Evolutionary conservation across 2,329 filamentous ascomycete genomes (phyloP).

Genomic region (Aspergillus fructus): DNA sequence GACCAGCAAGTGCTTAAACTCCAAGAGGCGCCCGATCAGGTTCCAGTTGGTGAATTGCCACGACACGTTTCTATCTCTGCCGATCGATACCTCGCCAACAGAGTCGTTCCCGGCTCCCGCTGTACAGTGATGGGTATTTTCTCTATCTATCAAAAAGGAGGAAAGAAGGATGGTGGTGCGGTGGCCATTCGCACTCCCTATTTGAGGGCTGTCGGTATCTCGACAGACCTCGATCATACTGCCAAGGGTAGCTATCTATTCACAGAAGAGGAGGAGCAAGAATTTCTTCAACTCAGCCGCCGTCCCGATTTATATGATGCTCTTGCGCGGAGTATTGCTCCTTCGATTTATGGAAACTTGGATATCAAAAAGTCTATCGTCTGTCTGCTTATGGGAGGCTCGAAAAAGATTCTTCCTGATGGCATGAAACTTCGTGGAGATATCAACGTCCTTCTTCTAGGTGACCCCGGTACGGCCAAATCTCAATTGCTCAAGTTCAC

Average conservation of each 20-base stretch:
- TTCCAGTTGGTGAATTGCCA: constrained; percentile 92
- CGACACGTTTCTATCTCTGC: constrained; percentile 93
- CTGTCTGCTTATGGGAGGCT: constrained; percentile 88
- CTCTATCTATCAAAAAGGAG: constrained; percentile 94
- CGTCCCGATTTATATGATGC: constrained; percentile 88
- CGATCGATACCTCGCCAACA: constrained; percentile 93
- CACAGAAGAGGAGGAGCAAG: constrained; percentile 93
- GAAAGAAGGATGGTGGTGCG: constrained; percentile 76
- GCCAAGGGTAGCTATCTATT: constrained; percentile 82
- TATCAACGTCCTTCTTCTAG: constrained; percentile 94
- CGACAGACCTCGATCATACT: constrained; percentile 84
- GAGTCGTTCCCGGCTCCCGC: constrained; percentile 89
- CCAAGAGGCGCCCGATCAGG: constrained; percentile 95
- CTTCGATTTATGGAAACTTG: constrained; percentile 92
- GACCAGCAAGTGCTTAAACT: constrained; percentile 98
- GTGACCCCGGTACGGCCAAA: constrained; percentile 97
- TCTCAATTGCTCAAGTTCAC: constrained; percentile 97
- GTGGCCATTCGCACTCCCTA: constrained; percentile 97
- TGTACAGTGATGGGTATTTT: constrained; percentile 97
- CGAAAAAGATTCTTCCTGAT: constrained; percentile 95
- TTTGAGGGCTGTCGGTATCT: constrained; percentile 86
- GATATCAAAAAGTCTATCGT: constrained; percentile 98
- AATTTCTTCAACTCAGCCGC: constrained; percentile 88
- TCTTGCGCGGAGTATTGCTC: constrained; percentile 89
- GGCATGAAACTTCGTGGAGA: constrained; percentile 97